A percentile compares a stretch with the other conserved stretches of the same genome.
These are phyloP conservation scores for Phytopythium helicoides DNA, from an alignment of 352 stramenopile genomes.

Conservation along the genomic window DNA sequence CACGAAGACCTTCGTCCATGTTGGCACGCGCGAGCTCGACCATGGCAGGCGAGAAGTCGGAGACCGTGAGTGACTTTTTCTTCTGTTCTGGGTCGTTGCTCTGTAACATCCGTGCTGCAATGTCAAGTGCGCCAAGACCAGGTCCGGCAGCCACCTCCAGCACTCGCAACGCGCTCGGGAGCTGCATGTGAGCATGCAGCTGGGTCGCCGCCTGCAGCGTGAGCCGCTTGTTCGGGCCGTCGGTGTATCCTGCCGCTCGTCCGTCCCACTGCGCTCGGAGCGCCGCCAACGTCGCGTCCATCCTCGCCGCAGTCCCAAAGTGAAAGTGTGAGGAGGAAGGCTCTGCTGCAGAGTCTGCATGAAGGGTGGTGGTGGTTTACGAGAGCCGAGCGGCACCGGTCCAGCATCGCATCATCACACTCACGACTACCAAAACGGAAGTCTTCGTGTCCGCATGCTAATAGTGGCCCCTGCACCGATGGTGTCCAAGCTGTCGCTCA, in stretches of 20 bases:
- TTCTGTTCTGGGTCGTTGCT: neutral
- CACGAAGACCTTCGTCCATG: slow-evolving; percentile 7
- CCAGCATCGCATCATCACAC: too few species aligned
- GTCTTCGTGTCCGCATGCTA: too few species aligned
- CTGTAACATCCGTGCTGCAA: slow-evolving; percentile 16
- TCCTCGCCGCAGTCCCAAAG: too few species aligned
- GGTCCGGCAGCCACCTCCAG: slow-evolving; percentile 44
- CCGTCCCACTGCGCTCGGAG: slow-evolving; percentile 23
- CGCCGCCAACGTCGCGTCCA: neutral
- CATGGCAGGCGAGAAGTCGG: slow-evolving; percentile 42
- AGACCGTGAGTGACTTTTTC: slow-evolving; percentile 25
- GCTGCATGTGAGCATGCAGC: slow-evolving; percentile 48
- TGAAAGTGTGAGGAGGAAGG: too few species aligned
- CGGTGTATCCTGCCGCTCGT: slow-evolving; percentile 33
- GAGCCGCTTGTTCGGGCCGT: slow-evolving; percentile 42
- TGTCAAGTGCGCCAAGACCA: slow-evolving; percentile 39
- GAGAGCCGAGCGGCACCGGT: too few species aligned
- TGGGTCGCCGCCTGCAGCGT: slow-evolving; percentile 41
- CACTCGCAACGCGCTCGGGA: slow-evolving; percentile 29
- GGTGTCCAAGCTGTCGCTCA: too few species aligned
- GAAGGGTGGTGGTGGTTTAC: too few species aligned
- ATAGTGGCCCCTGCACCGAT: too few species aligned
- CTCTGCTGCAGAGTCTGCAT: too few species aligned
- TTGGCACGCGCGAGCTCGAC: slow-evolving; percentile 29
- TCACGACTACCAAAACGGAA: too few species aligned